A percentile compares a stretch with the other conserved stretches of the same genome.
Conservation (phyloP, 2,329 filamentous ascomycete genomes). For the Bipolaris victoriae region DNA sequence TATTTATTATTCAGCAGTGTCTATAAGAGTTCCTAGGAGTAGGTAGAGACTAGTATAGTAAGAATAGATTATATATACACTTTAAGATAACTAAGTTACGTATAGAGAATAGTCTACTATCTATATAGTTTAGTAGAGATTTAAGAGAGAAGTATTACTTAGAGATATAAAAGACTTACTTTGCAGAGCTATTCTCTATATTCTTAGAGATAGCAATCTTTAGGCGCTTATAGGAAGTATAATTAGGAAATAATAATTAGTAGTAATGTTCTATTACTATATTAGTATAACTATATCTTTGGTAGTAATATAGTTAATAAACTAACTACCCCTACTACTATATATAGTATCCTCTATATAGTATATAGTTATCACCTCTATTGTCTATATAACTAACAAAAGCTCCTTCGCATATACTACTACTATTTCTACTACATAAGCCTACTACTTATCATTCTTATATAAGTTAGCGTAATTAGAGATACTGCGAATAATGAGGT, state of each 20-base stretch:
- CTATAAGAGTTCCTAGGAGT: not conserved
- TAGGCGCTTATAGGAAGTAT: slow-evolving; percentile 11
- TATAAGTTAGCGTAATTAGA: slow-evolving; percentile 29
- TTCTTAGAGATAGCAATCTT: slow-evolving; percentile 1
- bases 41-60: not conserved
- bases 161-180: slow-evolving; percentile 6
- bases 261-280: slow-evolving; percentile 1
- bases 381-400: slow-evolving; percentile 13
- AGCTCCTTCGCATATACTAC: slow-evolving; percentile 31
- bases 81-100: not conserved
- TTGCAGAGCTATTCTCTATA: slow-evolving; percentile 6
- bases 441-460: slow-evolving; percentile 16
- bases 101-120: slow-evolving; percentile 5
- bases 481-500: slow-evolving; percentile 8
- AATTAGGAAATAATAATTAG: slow-evolving; percentile 4
- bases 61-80: not conserved
- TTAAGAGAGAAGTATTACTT: not conserved
- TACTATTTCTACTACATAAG: slow-evolving; percentile 27
- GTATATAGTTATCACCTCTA: slow-evolving; percentile 12
- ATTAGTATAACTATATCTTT: slow-evolving; percentile 5
- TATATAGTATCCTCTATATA: slow-evolving; percentile 9
- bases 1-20: slow-evolving; percentile 3
- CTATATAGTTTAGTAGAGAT: slow-evolving; percentile 6
- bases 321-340: slow-evolving; percentile 11
- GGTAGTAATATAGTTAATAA: not conserved